A percentile compares a stretch with the other conserved stretches of the same genome.
phyloP scores from a whole-genome alignment of 1,284 basidiomycete genomes.

The Mrakiaceae sp. region DNA sequence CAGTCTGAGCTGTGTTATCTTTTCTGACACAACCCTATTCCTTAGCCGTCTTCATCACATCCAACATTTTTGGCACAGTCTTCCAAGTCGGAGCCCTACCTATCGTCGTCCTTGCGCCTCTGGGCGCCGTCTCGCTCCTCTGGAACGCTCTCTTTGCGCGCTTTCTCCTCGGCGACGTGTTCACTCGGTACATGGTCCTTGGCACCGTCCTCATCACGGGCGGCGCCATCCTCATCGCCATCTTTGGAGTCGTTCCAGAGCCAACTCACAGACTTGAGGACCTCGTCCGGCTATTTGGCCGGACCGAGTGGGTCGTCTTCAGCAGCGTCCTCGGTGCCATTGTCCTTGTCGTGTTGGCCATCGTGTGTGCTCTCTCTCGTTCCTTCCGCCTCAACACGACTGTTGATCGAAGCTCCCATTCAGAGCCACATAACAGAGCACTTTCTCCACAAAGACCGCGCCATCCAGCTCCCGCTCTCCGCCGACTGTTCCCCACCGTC shows the following conservation, averaged over 20 bases:
- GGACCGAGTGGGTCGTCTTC: slow-evolving; percentile 70
- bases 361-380: slow-evolving; percentile 42
- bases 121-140: slow-evolving; percentile 82
- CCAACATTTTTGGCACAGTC: slow-evolving; percentile 82
- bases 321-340: slow-evolving; percentile 59
- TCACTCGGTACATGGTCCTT: slow-evolving; percentile 71
- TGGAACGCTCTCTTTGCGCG: slow-evolving; percentile 93
- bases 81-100: slow-evolving; percentile 91
- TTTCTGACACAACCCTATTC: background rate
- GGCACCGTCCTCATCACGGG: slow-evolving; percentile 79
- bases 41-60: slow-evolving; percentile 61
- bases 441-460: slow-evolving; percentile 15
- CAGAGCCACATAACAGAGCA: slow-evolving; percentile 23
- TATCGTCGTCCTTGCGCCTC: slow-evolving; percentile 80
- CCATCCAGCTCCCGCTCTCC: slow-evolving; percentile 12
- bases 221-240: slow-evolving; percentile 78
- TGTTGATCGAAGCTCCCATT: slow-evolving; percentile 4
- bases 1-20: background rate
- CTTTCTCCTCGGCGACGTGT: slow-evolving; percentile 71
- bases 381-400: slow-evolving; percentile 4
- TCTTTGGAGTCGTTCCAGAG: slow-evolving; percentile 89
- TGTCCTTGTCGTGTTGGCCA: slow-evolving; percentile 49
- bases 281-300: slow-evolving; percentile 62
- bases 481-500: slow-evolving; percentile 4
- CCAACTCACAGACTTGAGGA: slow-evolving; percentile 80